Percentiles rank a stretch among this genome's conserved stretches.
Evolutionary conservation across 371 early-diverging fungal genomes (phyloP).

Genomic region (Mucor piriformis): DNA sequence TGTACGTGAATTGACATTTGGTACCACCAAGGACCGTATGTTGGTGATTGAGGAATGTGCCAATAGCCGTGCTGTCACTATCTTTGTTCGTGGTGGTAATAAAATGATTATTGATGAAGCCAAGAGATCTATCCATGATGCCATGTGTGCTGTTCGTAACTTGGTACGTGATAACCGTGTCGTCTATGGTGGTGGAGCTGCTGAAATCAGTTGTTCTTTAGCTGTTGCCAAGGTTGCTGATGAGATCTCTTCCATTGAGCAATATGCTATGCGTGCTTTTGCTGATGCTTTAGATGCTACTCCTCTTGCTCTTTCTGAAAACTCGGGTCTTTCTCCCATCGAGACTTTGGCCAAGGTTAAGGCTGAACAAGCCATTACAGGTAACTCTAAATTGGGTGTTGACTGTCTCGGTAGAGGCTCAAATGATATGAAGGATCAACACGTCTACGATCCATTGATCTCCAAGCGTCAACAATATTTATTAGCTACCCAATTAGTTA

Average conservation of each 20-base stretch:
- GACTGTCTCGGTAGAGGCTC: conserved; percentile 94
- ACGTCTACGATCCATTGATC: conserved; percentile 98
- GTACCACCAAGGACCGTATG: conserved; percentile 99
- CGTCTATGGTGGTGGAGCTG: conserved; percentile 99
- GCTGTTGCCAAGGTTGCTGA: conserved; percentile 95
- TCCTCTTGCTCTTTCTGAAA: conserved; percentile 97
- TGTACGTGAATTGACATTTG: conserved; percentile 95
- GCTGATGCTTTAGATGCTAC: conserved; percentile 96
- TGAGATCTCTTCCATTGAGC: conserved; percentile 90
- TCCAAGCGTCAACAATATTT: conserved; percentile 98
- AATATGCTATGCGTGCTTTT: conserved; percentile 98
- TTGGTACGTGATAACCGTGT: conserved; percentile 96
- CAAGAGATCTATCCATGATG: conserved; percentile 98
- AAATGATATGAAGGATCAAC: conserved; percentile 96
- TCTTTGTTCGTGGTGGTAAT: conserved; percentile 99
- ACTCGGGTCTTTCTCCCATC: conserved; percentile 97
- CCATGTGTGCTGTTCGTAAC: conserved; percentile 99
- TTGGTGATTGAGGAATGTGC: conserved; percentile 98
- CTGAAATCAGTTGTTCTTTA: conserved; percentile 96
- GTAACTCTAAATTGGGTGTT: conserved; percentile 90
- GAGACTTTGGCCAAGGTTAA: conserved; percentile 94
- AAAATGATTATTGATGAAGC: conserved; percentile 99
- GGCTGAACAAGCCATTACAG: conserved; percentile 87
- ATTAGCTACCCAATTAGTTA: conserved; percentile 98
- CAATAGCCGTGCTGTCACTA: conserved; percentile 97